Evolutionary conservation across 148 eudicot species (phyloP).

Genomic region (Camellia lanceoleosa): DNA sequence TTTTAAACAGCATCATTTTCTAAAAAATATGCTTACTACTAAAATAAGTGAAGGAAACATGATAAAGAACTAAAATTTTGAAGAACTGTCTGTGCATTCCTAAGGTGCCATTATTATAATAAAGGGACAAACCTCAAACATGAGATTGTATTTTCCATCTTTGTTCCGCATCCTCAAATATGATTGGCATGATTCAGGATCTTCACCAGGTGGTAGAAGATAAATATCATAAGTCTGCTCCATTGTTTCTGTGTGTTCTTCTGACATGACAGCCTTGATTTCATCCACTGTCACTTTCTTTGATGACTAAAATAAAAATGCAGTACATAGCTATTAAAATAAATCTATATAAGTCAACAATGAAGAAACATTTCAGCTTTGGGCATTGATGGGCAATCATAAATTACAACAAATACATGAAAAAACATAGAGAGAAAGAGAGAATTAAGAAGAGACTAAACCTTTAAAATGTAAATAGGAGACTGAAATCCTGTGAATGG

Average conservation of each 20-base stretch:
- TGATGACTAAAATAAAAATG: slow-evolving; percentile 47
- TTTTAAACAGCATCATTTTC: background rate
- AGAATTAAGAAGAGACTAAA: slow-evolving; percentile 16
- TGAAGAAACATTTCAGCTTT: background rate
- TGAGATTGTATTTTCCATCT: slow-evolving; percentile 96
- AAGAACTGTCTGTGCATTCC: background rate
- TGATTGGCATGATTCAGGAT: slow-evolving; percentile 95
- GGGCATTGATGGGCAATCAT: background rate
- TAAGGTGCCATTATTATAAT: background rate
- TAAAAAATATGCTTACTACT: background rate
- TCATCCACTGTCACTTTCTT: slow-evolving; percentile 59
- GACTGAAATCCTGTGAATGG: slow-evolving; percentile 92
- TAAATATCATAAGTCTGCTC: slow-evolving; percentile 92
- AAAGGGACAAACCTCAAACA: slow-evolving; percentile 79
- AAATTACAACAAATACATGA: background rate
- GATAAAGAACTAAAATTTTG: background rate
- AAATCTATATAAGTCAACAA: background rate
- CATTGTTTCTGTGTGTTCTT: slow-evolving; percentile 43
- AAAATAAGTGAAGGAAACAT: background rate
- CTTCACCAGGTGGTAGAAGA: slow-evolving; percentile 98
- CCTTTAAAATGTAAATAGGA: slow-evolving; percentile 88
- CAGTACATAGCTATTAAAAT: slow-evolving; percentile 12
- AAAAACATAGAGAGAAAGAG: background rate
- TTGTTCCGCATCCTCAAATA: slow-evolving; percentile 94
- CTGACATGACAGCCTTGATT: slow-evolving; percentile 57